These are phyloP conservation scores for Auriscalpium vulgare DNA, from an alignment of 768 basidiomycete species.

Conservation along the genomic window DNA sequence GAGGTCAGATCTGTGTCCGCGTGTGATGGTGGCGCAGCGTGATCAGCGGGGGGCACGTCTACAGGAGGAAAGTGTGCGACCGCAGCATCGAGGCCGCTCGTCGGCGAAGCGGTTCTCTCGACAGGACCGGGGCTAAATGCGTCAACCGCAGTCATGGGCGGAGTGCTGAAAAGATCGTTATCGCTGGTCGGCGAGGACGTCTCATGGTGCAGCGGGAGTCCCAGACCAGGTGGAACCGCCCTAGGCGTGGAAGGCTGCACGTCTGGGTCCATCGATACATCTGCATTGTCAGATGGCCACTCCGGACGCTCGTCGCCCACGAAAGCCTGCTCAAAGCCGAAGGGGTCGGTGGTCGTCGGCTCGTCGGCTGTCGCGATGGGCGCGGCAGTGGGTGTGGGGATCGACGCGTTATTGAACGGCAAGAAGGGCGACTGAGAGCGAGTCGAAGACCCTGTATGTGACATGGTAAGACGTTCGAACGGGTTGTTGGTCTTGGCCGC, in stretches of 20 bases:
- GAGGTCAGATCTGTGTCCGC: constrained; percentile 41
- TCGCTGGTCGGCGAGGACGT: constrained; percentile 30
- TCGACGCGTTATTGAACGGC: constrained; percentile 34
- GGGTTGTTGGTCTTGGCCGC: constrained; percentile 81
- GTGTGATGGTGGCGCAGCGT: neutral
- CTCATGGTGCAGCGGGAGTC: constrained; percentile 3
- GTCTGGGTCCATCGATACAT: neutral
- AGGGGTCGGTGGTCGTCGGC: constrained; percentile 36
- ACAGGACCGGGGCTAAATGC: neutral
- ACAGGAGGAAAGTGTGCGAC: constrained; percentile 2
- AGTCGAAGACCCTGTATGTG: constrained; percentile 28
- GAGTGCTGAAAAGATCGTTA: constrained; percentile 54
- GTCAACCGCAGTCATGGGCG: constrained; percentile 36
- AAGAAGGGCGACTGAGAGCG: constrained; percentile 58
- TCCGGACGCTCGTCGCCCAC: constrained; percentile 7
- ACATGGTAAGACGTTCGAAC: constrained; percentile 65
- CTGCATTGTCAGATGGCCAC: neutral
- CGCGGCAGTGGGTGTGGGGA: constrained; percentile 16
- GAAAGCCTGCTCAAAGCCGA: constrained; percentile 35
- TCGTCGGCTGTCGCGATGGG: constrained; percentile 4
- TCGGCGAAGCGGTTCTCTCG: neutral
- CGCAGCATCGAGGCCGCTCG: constrained; percentile 9
- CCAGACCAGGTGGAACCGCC: neutral
- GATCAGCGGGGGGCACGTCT: neutral
- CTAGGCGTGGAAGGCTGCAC: neutral